These are phyloP conservation scores for Coccomyxa sp. DNA, from an alignment of 139 green algal species.

Conservation along the genomic window DNA sequence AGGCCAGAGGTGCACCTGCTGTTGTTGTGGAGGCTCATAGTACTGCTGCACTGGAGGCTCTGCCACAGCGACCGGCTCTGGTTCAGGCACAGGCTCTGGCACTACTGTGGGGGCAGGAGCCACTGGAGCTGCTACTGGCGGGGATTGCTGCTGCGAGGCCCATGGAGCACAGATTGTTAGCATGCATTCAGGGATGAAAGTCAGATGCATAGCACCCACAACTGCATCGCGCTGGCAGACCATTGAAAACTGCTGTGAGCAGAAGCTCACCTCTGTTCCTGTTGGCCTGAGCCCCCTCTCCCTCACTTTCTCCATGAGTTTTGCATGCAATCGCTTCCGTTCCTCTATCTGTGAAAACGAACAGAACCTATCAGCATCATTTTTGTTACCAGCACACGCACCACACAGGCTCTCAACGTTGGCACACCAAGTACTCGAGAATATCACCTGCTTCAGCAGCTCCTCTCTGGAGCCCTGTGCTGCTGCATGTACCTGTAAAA, in stretches of 20 bases:
- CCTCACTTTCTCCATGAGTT: slow-evolving; percentile 53
- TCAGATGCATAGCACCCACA: background rate
- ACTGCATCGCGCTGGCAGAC: background rate
- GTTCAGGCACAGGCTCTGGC: background rate
- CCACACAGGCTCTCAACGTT: no score
- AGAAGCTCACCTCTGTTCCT: background rate
- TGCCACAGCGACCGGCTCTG: background rate
- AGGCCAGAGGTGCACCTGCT: background rate
- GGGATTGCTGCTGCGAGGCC: background rate
- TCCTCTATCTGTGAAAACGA: slow-evolving; percentile 61
- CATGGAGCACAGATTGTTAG: background rate
- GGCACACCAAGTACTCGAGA: no score
- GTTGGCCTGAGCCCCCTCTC: slow-evolving; percentile 1
- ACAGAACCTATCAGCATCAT: no score
- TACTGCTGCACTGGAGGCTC: no score
- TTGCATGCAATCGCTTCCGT: slow-evolving; percentile 57
- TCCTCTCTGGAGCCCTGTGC: no score
- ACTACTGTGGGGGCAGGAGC: no score
- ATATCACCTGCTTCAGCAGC: no score
- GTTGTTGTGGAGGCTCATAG: no score
- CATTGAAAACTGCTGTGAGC: background rate
- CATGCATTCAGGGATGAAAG: background rate
- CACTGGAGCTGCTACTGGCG: no score
- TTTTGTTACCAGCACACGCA: no score
- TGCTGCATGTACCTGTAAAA: no score